These are phyloP conservation scores for Pichia phayaonensis DNA, from an alignment of 805 yeast species.

Conservation along the genomic window DNA sequence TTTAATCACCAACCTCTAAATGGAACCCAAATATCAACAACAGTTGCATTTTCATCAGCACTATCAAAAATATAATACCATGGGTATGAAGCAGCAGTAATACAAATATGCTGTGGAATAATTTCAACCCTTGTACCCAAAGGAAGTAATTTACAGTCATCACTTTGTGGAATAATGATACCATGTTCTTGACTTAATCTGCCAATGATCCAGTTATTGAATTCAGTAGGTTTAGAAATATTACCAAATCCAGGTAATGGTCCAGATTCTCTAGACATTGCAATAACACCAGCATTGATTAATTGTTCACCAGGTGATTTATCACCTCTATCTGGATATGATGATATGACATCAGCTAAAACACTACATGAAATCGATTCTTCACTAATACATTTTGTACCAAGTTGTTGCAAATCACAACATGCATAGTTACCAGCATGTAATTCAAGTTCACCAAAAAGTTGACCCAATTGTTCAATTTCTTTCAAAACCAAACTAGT, in stretches of 20 bases:
- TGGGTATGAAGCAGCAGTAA: constrained; percentile 55
- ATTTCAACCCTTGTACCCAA: constrained; percentile 48
- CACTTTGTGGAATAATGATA: constrained; percentile 42
- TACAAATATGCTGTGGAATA: constrained; percentile 68
- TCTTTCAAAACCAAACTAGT: constrained; percentile 8
- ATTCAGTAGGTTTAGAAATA: constrained; percentile 29
- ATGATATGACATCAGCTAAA: constrained; percentile 50
- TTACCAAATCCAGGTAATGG: constrained; percentile 54
- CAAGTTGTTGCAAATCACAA: constrained; percentile 70
- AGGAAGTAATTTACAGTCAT: constrained; percentile 35
- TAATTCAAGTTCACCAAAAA: constrained; percentile 45
- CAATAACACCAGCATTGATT: constrained; percentile 66
- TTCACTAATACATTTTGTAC: constrained; percentile 49
- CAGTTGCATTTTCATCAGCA: constrained; percentile 27
- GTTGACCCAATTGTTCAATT: constrained; percentile 11
- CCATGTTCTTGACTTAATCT: constrained; percentile 79
- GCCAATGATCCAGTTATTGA: constrained; percentile 51
- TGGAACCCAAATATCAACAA: constrained; percentile 19
- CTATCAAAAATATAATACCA: constrained; percentile 50
- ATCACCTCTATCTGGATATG: constrained; percentile 49
- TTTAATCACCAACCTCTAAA: constrained; percentile 16
- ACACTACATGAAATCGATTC: constrained; percentile 44
- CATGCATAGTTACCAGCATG: constrained; percentile 80
- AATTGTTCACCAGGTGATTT: constrained; percentile 51
- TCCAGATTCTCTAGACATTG: constrained; percentile 58